Evolutionary conservation across 1,139 yeast species (phyloP), one percentile per base, ranked within the genome.

Genomic region (Yamadazyma conglobata): DNA sequence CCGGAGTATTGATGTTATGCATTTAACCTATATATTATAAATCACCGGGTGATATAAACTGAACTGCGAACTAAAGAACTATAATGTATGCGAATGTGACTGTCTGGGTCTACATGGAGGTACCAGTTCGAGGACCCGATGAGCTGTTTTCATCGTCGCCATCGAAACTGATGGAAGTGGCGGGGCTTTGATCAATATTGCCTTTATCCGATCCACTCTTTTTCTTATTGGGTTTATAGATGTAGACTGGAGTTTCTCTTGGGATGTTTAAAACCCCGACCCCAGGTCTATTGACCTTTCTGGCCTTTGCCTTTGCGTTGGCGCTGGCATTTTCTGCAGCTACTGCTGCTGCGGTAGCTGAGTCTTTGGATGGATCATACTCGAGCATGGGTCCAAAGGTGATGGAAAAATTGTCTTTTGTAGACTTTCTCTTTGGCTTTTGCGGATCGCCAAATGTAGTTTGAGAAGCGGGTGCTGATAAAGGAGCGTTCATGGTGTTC

Each of bases 301-400:
- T 39, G 26, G 33, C 34, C 27, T 39, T 43, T 3, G 31, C 30
- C 20, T 31, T 40, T 7, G 33, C 35, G 12, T 31, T 26, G 9
- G 37, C 34, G 5, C 29, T 17, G 10, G 35, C 33, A 3, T 34
- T 34, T 13, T 30, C 34, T n/a, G 27, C 37, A 2, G 33, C 37
- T 3, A 35, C 38, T 4, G 38, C 38, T n/a, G 30, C 35, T 6
- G 34, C 36, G 4, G 34, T 25, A 8, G 37, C 35, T 16, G 27
- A 28, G 31, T 61, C 64, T 34, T 57, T 60, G 7, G 67, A 61
- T 5, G 71, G 71, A 39, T 64, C 70, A 34, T 64, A 64, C 25
- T 56, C 70, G 31, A 64, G 46, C 36, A 64, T 63, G 3, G 70
- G 71, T 14, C 69, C 68, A 43, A 64, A 64, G 21, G 55, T 64